Evolutionary conservation across 1,284 basidiomycete genomes (phyloP).

Genomic region (Sanghuangporus baumii): DNA sequence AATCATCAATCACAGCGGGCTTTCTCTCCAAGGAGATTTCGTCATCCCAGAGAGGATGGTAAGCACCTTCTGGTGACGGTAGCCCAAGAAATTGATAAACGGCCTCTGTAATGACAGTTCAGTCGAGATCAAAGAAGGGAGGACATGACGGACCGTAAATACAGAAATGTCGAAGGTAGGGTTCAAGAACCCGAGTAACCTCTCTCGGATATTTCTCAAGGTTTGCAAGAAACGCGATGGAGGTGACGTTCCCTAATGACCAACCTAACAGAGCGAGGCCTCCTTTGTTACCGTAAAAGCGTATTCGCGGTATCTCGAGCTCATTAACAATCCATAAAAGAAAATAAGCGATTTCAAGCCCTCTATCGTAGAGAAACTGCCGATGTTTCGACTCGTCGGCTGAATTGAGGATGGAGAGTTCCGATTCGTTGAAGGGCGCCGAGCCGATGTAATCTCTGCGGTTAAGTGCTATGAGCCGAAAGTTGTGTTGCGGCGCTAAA

Average conservation of each 20-base stretch:
- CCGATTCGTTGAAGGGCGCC: constrained; percentile 17
- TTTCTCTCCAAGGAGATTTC: not conserved
- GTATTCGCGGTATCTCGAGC: constrained; percentile 9
- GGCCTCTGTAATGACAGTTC: not conserved
- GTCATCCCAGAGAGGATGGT: constrained; percentile 10
- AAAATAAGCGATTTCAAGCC: constrained; percentile 17
- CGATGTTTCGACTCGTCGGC: constrained; percentile 10
- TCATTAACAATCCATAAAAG: constrained; percentile 13
- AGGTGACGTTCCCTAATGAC: constrained; percentile 15
- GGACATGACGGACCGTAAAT: constrained; percentile 8
- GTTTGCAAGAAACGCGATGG: constrained; percentile 11
- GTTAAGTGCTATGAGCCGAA: constrained; percentile 23
- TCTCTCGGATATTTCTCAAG: not conserved
- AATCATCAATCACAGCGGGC: not conserved
- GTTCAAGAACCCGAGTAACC: not conserved
- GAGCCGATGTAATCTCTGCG: constrained; percentile 24
- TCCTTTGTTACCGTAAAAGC: not conserved
- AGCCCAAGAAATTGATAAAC: constrained; percentile 4
- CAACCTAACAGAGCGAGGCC: constrained; percentile 15
- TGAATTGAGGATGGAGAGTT: constrained; percentile 15
- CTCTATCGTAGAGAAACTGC: constrained; percentile 14
- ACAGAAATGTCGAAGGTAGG: constrained; percentile 6
- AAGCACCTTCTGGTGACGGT: constrained; percentile 1
- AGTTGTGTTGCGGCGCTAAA: constrained; percentile 16
- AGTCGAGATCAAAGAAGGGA: not conserved